Base-by-base conservation (phyloP, 805 yeast species). In the Metschnikowia lunata region DNA sequence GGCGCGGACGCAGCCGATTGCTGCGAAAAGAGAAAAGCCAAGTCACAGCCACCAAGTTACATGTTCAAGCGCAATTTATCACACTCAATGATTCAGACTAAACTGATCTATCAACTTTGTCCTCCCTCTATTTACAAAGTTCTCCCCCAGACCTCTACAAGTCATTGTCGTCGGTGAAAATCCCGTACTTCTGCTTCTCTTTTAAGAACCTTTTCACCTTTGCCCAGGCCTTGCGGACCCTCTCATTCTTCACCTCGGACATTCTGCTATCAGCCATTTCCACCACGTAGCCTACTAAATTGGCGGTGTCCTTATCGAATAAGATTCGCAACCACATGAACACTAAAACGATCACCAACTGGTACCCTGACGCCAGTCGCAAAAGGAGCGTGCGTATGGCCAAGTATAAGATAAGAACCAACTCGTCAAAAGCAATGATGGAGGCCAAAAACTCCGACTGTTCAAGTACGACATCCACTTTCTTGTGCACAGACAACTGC, bases 261-360 rank as follows among this genome's bases (percentile, higher is more conserved):
- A 76, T 58, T 37, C 61, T 57, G 12, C 69, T 66, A 55, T 78
- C 83, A 32, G 76, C 52, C 49, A 68, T 69, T 15, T 62, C 63
- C 31, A 78, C 52, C 37, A 76, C 43, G 12, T 72, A 61, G 37
- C 57, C 63, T 45, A 78, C 61, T 51, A 77, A 66, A 44, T 60
- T 65, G 41, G 72, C 66, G 4, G 80, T 74, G 47, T 71, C 71
- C 47, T 67, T 68, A 59, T 70, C 72, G 57, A 72, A 82, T 50
- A 84, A 76, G 42, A 85, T 61, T 64, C 88, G 76, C 52, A 85
- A 65, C 89, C 91, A 85, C 66, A 79, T 82, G 59, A 85, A 79
- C 46, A 74, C 60, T 42, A 72, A 52, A 60, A 82, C 83, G 36
- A 77, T 58, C 12, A 74, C 74, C 57, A 85, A 68, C 39, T 84